These are phyloP conservation scores for Geranomyces variabilis DNA, from an alignment of 192 early-diverging fungal species.

Conservation along the genomic window DNA sequence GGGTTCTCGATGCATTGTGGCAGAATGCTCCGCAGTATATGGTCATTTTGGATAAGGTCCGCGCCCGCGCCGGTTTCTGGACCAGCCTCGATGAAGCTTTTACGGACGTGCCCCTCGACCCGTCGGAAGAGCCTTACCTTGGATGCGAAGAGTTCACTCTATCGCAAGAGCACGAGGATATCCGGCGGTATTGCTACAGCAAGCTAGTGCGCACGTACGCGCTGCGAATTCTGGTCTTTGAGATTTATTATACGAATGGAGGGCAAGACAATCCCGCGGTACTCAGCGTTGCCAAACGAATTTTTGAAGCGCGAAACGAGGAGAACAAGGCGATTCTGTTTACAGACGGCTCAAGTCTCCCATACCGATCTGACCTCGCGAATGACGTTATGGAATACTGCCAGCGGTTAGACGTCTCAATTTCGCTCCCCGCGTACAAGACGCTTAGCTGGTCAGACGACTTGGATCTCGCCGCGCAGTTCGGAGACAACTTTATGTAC, in stretches of 20 bases:
- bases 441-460: slow-evolving; percentile 25
- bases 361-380: neutral
- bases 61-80: slow-evolving; percentile 41
- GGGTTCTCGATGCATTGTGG: slow-evolving; percentile 46
- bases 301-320: slow-evolving; percentile 14
- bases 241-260: slow-evolving; percentile 30
- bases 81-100: slow-evolving; percentile 29
- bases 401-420: slow-evolving; percentile 6
- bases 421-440: slow-evolving; percentile 26
- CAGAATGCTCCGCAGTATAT: slow-evolving; percentile 36
- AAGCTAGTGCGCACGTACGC: slow-evolving; percentile 21
- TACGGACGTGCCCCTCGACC: slow-evolving; percentile 5
- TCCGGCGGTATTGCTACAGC: slow-evolving; percentile 25
- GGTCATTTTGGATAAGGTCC: slow-evolving; percentile 29
- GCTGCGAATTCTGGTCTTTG: slow-evolving; percentile 39
- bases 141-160: slow-evolving; percentile 1
- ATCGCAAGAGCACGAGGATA: slow-evolving; percentile 8
- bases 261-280: neutral
- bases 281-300: slow-evolving; percentile 13
- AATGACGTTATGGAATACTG: neutral
- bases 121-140: slow-evolving; percentile 16
- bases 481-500: slow-evolving; percentile 32
- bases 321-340: slow-evolving; percentile 9
- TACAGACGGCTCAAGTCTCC: slow-evolving; percentile 23
- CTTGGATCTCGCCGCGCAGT: slow-evolving; percentile 28